Evolutionary conservation across 2,329 filamentous ascomycete genomes (phyloP), one percentile per base, ranked within the genome.

Genomic region (Hypomyces rosellus): DNA sequence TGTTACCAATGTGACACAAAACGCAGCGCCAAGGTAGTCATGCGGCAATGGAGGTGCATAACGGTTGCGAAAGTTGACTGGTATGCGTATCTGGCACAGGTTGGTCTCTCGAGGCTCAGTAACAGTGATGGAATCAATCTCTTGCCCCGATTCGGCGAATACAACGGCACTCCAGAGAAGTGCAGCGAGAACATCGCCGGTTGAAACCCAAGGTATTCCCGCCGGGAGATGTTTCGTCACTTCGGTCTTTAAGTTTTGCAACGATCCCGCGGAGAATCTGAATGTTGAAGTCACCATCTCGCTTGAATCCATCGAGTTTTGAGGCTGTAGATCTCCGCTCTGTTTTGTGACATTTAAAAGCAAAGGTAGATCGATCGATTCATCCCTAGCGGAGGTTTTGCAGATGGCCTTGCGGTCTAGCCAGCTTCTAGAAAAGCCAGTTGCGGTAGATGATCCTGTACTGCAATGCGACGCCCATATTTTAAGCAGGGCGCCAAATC

Each of bases 391-490:
- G 5, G 12, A 37, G 14, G 48, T 34, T 11, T 20, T 34, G 3
- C 18, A 20, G 36, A 46, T 8, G 8, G 5, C n/a, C 15, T 41
- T 25, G 3, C 25, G 25, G 25, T 30, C 25, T 30, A 30, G 25
- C 25, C 25, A 30, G 9, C 25, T 30, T 11, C 3, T 11, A 30
- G 25, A 30, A 11, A 30, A 30, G 9, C 25, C 25, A 8, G 6
- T 4, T 5, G 25, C 4, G 8, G 48, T 40, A 5, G 20, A 20
- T 15, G 48, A 50, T 4, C 48, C 48, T 7, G 42, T 46, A 15
- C 16, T 50, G 14, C 48, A 50, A 41, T 50, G 36, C 1, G 42
- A 50, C 5, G 48, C 48, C 48, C 48, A 50, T 34, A 46, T 50
- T n/a, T 41, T 50, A 7, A 50, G n/a, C 25, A 50, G 15, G 5